These are phyloP conservation scores for Esteya vermicola DNA, from an alignment of 2,329 filamentous ascomycete genomes.

Conservation along the genomic window DNA sequence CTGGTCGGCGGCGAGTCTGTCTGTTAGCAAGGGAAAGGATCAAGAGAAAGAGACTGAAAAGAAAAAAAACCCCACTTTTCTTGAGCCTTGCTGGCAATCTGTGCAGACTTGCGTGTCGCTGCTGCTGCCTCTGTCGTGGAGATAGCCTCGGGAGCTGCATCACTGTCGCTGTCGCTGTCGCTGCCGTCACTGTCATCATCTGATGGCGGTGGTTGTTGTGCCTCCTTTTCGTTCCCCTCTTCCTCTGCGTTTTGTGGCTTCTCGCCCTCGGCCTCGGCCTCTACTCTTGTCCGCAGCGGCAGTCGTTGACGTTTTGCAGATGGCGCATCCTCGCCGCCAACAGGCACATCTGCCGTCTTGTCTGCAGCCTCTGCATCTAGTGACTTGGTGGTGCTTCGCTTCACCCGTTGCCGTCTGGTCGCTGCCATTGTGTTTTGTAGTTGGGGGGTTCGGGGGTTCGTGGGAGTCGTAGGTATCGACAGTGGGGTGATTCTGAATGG, in stretches of 20 bases:
- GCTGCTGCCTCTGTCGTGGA: slow-evolving; percentile 35
- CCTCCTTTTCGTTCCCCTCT: slow-evolving; percentile 5
- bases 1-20: slow-evolving; percentile 32
- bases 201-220: no score
- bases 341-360: no score
- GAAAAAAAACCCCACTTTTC: slow-evolving; percentile 28
- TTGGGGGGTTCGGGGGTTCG: no score
- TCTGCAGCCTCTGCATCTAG: no score
- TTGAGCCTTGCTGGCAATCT: slow-evolving; percentile 32
- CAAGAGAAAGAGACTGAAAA: slow-evolving; percentile 2
- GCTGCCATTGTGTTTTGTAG: no score
- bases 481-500: no score
- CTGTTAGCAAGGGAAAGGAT: background rate
- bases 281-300: slow-evolving; percentile 6
- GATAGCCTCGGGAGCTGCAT: slow-evolving; percentile 44
- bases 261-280: slow-evolving; percentile 8
- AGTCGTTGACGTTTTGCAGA: no score
- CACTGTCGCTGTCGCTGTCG: slow-evolving; percentile 24
- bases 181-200: background rate
- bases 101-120: slow-evolving; percentile 28
- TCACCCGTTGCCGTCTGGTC: no score
- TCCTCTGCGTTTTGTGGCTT: slow-evolving; percentile 8
- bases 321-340: no score
- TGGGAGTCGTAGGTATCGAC: no score
- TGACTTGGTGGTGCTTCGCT: no score